A percentile compares a stretch with the other conserved stretches of the same genome.
Evolutionary conservation across 2,329 filamentous ascomycete species (phyloP).

Genomic region (Paracoccidioides lutzii): DNA sequence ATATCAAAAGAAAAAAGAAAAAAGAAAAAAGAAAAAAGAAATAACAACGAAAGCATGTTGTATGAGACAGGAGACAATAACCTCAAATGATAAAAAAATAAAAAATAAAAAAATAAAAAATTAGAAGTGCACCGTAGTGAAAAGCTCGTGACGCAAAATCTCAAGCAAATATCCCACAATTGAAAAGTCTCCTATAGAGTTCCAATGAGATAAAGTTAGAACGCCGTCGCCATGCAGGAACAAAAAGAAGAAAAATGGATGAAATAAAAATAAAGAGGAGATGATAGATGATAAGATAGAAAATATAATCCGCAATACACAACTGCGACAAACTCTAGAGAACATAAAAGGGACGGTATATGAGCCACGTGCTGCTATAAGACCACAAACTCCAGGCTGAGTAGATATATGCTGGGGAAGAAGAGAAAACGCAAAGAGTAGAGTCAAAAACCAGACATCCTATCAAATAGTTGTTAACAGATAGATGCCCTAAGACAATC

Average conservation of each 20-base stretch:
- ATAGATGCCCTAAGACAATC: too few relatives aligned
- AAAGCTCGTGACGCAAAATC: neutral
- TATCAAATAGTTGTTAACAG: neutral
- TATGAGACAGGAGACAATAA: neutral
- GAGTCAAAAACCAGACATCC: too few relatives aligned
- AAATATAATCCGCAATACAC: neutral
- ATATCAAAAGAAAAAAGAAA: neutral
- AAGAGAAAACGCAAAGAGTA: neutral
- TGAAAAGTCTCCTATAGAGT: neutral
- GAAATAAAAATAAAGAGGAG: neutral
- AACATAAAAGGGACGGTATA: neutral
- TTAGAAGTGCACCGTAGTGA: neutral
- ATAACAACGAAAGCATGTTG: neutral
- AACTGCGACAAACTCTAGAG: neutral
- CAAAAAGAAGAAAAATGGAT: neutral
- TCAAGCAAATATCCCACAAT: neutral
- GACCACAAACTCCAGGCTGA: neutral
- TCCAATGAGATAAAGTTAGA: neutral
- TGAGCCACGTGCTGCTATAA: neutral
- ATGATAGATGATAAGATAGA: neutral
- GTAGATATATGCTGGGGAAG: neutral
- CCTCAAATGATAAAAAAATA: neutral
- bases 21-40: neutral
- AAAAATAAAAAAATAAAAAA: neutral
- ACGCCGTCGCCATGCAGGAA: slow-evolving; percentile 2